A percentile compares a stretch with the other conserved stretches of the same genome.
Evolutionary conservation across 2,329 filamentous ascomycete genomes (phyloP).

Genomic region (Microsporum audouinii): DNA sequence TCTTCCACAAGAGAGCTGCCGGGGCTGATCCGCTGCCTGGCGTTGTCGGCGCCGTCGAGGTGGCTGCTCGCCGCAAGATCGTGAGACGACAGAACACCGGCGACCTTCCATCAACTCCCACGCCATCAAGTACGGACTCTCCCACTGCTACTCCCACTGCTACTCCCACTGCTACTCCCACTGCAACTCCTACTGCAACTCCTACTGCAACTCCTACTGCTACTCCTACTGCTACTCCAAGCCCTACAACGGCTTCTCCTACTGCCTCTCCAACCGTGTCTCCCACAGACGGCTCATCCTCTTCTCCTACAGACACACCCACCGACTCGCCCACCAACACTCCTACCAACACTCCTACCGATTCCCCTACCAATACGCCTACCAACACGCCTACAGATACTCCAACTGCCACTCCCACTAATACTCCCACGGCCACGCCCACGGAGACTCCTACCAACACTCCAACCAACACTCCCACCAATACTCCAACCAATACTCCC

Average conservation of each 20-base stretch:
- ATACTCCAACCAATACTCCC: background rate
- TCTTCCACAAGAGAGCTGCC: conserved; percentile 7
- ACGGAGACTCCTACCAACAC: background rate
- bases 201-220: background rate
- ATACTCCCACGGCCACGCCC: background rate
- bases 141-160: conserved; percentile 2
- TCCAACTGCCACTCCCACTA: background rate
- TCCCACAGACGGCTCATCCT: background rate
- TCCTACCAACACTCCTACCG: background rate
- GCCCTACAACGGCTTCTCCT: background rate
- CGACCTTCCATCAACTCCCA: conserved; percentile 8
- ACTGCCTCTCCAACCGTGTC: background rate
- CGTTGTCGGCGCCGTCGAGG: conserved; percentile 4
- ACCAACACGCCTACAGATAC: background rate
- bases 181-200: background rate
- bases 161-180: background rate
- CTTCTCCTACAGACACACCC: background rate
- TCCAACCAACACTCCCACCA: background rate
- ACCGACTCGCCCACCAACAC: background rate
- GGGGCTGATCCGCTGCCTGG: conserved; percentile 1
- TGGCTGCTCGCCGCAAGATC: conserved; percentile 9
- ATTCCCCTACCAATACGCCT: background rate
- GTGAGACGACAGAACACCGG: conserved; percentile 11
- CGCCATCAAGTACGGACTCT: conserved; percentile 1
- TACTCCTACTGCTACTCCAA: conserved; percentile 6